Conservation (phyloP, 2,329 filamentous ascomycete genomes). For the Ophiostoma himal-ulmi region DNA sequence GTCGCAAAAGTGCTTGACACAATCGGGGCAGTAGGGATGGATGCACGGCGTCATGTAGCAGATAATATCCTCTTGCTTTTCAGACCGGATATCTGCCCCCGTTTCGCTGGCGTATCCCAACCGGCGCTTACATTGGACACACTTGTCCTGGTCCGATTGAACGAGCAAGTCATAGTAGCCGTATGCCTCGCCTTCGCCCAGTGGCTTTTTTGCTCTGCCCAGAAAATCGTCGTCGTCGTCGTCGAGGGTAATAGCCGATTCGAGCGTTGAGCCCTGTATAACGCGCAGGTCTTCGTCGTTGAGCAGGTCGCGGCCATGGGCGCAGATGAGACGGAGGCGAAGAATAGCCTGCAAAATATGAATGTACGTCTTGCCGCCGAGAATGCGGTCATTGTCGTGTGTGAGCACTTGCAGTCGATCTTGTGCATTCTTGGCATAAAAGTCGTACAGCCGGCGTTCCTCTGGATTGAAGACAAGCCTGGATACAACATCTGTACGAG, state of each 20-base stretch:
- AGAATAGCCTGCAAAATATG: conserved; percentile 89
- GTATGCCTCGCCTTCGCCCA: conserved; percentile 69
- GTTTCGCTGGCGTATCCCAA: conserved; percentile 47
- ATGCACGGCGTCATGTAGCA: conserved; percentile 82
- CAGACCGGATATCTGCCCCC: conserved; percentile 45
- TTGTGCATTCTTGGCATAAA: conserved; percentile 75
- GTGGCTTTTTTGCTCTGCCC: conserved; percentile 43
- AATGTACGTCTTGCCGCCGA: conserved; percentile 84
- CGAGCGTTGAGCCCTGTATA: conserved; percentile 73
- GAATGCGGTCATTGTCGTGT: conserved; percentile 55
- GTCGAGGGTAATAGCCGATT: conserved; percentile 83
- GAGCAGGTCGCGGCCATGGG: conserved; percentile 87
- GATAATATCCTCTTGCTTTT: conserved; percentile 58
- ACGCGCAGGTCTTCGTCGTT: conserved; percentile 75
- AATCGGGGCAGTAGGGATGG: conserved; percentile 74
- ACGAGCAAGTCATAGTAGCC: conserved; percentile 79
- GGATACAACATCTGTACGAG: conserved; percentile 65
- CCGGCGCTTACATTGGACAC: conserved; percentile 62
- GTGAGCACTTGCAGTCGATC: conserved; percentile 73
- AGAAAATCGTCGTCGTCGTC: conserved; percentile 63
- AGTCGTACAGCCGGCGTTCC: conserved; percentile 73
- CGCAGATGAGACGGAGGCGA: conserved; percentile 82
- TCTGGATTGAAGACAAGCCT: conserved; percentile 68
- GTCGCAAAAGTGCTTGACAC: conserved; percentile 57
- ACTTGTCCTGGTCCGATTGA: conserved; percentile 71